phyloP scores from a whole-genome alignment of 805 yeast species.

The Teunomyces barrocoloradensis region DNA sequence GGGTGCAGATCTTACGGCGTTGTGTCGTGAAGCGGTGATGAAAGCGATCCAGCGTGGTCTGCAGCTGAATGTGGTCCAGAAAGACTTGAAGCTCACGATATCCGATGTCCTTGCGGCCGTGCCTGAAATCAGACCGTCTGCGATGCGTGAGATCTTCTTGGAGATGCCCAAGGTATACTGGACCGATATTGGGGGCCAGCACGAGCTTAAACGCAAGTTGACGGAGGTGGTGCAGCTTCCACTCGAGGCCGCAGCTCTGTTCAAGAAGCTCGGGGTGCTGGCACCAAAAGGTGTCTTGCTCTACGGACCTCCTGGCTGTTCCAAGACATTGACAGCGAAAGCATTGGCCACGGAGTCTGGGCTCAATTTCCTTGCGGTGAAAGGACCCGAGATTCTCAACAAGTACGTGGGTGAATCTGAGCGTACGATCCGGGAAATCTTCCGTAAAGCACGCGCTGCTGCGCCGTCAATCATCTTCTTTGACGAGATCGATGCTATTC shows the following conservation, averaged over 20 bases:
- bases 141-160: slow-evolving; percentile 91
- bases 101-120: slow-evolving; percentile 70
- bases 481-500: slow-evolving; percentile 94
- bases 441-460: slow-evolving; percentile 91
- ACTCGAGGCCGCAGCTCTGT: slow-evolving; percentile 74
- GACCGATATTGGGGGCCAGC: slow-evolving; percentile 96
- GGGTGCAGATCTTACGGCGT: slow-evolving; percentile 90
- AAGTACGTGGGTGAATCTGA: slow-evolving; percentile 97
- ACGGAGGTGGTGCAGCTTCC: slow-evolving; percentile 93
- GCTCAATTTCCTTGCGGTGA: slow-evolving; percentile 87
- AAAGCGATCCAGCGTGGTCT: slow-evolving; percentile 68
- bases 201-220: slow-evolving; percentile 72
- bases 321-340: slow-evolving; percentile 91
- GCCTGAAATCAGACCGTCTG: slow-evolving; percentile 85
- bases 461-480: slow-evolving; percentile 92
- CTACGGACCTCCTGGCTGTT: slow-evolving; percentile 99
- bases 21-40: slow-evolving; percentile 87
- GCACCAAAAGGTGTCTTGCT: slow-evolving; percentile 92
- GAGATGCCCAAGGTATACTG: slow-evolving; percentile 94
- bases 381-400: slow-evolving; percentile 94
- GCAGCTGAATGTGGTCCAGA: slow-evolving; percentile 19
- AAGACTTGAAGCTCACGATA: slow-evolving; percentile 44
- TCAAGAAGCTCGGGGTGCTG: slow-evolving; percentile 70
- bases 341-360: slow-evolving; percentile 96
- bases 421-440: slow-evolving; percentile 87